A percentile compares a stretch with the other conserved stretches of the same genome.
phyloP scores from a whole-genome alignment of 2,329 filamentous ascomycete species.

The Microdochium paspali region DNA sequence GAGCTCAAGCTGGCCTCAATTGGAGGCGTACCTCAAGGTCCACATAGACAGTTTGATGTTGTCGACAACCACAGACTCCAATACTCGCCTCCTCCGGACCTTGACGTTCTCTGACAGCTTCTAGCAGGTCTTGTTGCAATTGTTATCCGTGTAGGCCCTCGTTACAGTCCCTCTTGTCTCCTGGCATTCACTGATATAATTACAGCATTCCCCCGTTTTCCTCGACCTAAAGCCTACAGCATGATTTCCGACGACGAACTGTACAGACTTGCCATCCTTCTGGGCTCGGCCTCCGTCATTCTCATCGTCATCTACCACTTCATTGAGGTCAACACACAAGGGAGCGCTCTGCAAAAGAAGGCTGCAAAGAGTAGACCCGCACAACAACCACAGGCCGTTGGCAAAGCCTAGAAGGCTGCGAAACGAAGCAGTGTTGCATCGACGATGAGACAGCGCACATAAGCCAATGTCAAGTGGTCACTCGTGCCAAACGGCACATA shows the following conservation, averaged over 20 bases:
- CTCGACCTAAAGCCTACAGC: conserved; percentile 24
- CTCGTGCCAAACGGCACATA: too few species aligned
- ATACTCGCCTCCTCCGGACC: too few species aligned
- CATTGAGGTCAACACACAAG: conserved; percentile 79
- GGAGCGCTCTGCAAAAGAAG: conserved; percentile 14
- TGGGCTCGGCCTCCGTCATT: conserved; percentile 82
- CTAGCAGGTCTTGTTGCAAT: too few species aligned
- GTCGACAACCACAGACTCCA: too few species aligned
- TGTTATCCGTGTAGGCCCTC: too few species aligned
- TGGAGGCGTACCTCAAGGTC: conserved; percentile 2
- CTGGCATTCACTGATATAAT: too few species aligned
- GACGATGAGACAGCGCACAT: too few species aligned
- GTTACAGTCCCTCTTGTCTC: neutral
- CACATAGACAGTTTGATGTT: too few species aligned
- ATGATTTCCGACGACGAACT: conserved; percentile 96
- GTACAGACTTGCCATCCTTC: conserved; percentile 85
- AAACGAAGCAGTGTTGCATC: conserved; percentile 8
- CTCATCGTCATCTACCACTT: conserved; percentile 94
- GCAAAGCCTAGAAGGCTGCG: conserved; percentile 11
- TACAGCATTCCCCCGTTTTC: neutral
- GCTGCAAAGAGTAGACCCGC: conserved; percentile 16
- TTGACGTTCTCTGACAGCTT: too few species aligned
- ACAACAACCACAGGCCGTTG: conserved; percentile 11
- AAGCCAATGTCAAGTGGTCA: too few species aligned
- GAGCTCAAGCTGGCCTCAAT: conserved; percentile 23